Evolutionary conservation across 495 filamentous ascomycete species (phyloP), one percentile per base, ranked within the genome.

Genomic region (Pyrenula aspistea): DNA sequence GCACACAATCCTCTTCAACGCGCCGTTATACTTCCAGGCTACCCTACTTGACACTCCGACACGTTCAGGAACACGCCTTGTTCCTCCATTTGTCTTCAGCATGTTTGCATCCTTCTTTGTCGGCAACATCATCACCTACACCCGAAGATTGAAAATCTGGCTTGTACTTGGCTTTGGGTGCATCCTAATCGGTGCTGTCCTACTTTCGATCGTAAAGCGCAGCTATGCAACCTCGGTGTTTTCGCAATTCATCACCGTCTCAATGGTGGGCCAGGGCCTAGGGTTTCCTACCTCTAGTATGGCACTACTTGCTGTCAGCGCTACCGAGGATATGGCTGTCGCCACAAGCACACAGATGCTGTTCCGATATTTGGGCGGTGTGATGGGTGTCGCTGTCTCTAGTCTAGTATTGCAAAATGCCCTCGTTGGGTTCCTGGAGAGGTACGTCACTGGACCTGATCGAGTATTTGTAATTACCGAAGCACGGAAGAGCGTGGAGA

Each of bases 21-120:
- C 84, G 53, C 87, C 87, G 0, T 71, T 92, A 21, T 92, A 83
- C 72, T 92, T 91, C 70, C 86, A 90, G 67, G 86, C 83, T 24
- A 86, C 90, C 51, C 83, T 87, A 60, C 77, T 89, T 48, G 82
- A 85, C 12, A 78, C 73, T 21, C 83, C 88, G 22, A 87, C 87
- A 10, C 74, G 73, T n/a, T 89, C 88, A 0, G 88, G 88, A 11
- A 75, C 89, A 2, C 77, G 84, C 49, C 81, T 92, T 51, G 71
- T 88, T 10, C 70, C 81, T 47, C 80, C 82, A 24, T 80, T 81
- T 0, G 57, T 81, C 12, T 77, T 80, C 0, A 68, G 81, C 42
- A 86, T 85, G 11, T 53, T 69, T 0, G 75, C 78, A 3, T 85
- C 84, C 25, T 78, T 86, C 1, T 68, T 77, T 0, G 82, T 83